Percentiles rank a stretch among this genome's conserved stretches.
Evolutionary conservation across 2,329 filamentous ascomycete genomes (phyloP).

Genomic region (Lachnellula suecica): DNA sequence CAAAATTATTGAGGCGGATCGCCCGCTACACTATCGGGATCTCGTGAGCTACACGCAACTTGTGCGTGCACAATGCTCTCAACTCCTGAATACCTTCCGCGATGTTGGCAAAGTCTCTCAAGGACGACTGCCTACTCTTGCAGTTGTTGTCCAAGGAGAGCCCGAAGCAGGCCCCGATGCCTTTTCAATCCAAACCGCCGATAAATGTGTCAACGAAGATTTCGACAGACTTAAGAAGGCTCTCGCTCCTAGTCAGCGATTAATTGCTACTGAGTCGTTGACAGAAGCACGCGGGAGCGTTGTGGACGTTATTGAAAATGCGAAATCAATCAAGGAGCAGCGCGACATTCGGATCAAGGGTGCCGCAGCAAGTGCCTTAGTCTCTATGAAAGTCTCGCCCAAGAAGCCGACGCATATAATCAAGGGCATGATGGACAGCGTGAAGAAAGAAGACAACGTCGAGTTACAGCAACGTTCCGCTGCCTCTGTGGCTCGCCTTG

Average conservation of each 20-base stretch:
- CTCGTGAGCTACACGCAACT: slow-evolving; percentile 88
- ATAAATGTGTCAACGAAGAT: slow-evolving; percentile 82
- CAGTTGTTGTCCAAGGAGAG: slow-evolving; percentile 92
- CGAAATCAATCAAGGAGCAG: slow-evolving; percentile 73
- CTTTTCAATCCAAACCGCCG: slow-evolving; percentile 84
- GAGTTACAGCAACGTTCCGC: slow-evolving; percentile 87
- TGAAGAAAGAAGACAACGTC: slow-evolving; percentile 90
- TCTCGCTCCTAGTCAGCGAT: slow-evolving; percentile 83
- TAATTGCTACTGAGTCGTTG: slow-evolving; percentile 78
- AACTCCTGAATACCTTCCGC: slow-evolving; percentile 86
- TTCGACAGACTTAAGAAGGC: slow-evolving; percentile 85
- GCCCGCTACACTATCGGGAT: slow-evolving; percentile 82
- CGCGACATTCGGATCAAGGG: slow-evolving; percentile 86
- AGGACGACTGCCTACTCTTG: slow-evolving; percentile 73
- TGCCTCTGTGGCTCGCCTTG: slow-evolving; percentile 76
- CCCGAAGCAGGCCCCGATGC: slow-evolving; percentile 87
- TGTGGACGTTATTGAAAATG: slow-evolving; percentile 73
- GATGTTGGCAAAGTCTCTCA: slow-evolving; percentile 82
- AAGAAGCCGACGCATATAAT: slow-evolving; percentile 94
- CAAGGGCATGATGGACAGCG: slow-evolving; percentile 96
- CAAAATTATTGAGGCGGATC: slow-evolving; percentile 76
- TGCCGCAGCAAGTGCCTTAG: slow-evolving; percentile 80
- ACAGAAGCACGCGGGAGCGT: slow-evolving; percentile 74
- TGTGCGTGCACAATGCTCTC: slow-evolving; percentile 86
- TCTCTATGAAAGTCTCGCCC: slow-evolving; percentile 82